Conservation (phyloP, 768 basidiomycete species). For the Russula sp. region DNA sequence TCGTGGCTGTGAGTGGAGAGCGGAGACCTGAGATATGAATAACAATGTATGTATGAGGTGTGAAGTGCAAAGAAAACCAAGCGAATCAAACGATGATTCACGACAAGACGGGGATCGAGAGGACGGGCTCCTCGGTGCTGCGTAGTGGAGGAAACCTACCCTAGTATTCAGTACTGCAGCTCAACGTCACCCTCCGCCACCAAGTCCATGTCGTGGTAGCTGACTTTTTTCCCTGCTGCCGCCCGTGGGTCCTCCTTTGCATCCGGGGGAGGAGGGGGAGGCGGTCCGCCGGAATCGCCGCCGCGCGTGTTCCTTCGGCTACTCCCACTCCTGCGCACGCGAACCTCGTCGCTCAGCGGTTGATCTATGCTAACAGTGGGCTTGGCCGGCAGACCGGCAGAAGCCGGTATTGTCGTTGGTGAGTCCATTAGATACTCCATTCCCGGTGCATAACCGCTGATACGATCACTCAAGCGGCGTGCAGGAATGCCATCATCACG, state of each 20-base stretch:
- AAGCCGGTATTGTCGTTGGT: conserved; percentile 45
- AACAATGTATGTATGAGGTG: conserved; percentile 16
- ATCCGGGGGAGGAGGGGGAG: conserved; percentile 79
- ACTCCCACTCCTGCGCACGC: conserved; percentile 35
- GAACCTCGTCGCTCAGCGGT: conserved; percentile 40
- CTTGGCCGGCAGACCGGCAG: conserved; percentile 75
- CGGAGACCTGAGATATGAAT: conserved; percentile 15
- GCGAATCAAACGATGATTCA: not conserved
- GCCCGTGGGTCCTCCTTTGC: conserved; percentile 92
- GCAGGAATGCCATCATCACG: conserved; percentile 54
- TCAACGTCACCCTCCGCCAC: conserved; percentile 64
- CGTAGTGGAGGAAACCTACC: not conserved
- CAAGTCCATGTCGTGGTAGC: conserved; percentile 94
- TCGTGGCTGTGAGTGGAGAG: conserved; percentile 11
- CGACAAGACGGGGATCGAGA: not conserved
- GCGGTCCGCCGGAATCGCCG: conserved; percentile 41
- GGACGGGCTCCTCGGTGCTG: not conserved
- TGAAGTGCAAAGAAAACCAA: conserved; percentile 15
- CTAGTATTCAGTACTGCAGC: conserved; percentile 33
- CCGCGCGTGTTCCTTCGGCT: conserved; percentile 32
- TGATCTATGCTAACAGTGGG: conserved; percentile 44
- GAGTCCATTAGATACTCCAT: conserved; percentile 38
- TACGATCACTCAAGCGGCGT: conserved; percentile 70
- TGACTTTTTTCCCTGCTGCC: conserved; percentile 80
- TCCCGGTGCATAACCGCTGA: conserved; percentile 66